Evolutionary conservation across 805 yeast genomes (phyloP).

Genomic region (Spathaspora passalidarum): DNA sequence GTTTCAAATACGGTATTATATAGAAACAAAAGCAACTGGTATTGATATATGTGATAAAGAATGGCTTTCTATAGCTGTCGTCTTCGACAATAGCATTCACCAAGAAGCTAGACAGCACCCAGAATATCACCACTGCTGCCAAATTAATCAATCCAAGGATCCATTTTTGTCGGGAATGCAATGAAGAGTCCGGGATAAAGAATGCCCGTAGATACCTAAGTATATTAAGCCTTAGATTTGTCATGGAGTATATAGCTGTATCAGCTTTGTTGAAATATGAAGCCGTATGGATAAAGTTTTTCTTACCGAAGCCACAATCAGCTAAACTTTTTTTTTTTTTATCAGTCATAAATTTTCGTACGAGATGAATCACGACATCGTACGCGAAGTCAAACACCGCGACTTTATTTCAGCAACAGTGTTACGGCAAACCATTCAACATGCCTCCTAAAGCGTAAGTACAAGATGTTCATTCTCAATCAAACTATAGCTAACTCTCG

Average conservation of each 20-base stretch:
- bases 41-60: slow-evolving; percentile 86
- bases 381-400: not conserved
- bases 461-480: not conserved
- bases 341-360: not conserved
- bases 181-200: slow-evolving; percentile 19
- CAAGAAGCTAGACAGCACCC: slow-evolving; percentile 90
- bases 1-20: slow-evolving; percentile 54
- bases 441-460: slow-evolving; percentile 10
- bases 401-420: not conserved
- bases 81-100: slow-evolving; percentile 74
- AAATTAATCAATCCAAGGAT: slow-evolving; percentile 72
- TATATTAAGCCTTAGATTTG: slow-evolving; percentile 6
- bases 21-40: slow-evolving; percentile 83
- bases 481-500: not conserved
- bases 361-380: not conserved
- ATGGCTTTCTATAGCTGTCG: slow-evolving; percentile 78
- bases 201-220: slow-evolving; percentile 15
- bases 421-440: not conserved
- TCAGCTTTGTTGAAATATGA: too few species aligned
- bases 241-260: too few species aligned
- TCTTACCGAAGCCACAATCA: not conserved
- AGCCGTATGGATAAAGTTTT: too few species aligned
- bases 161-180: slow-evolving; percentile 53
- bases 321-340: not conserved
- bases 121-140: slow-evolving; percentile 71